A percentile compares a stretch with the other conserved stretches of the same genome.
Conservation (phyloP, 441 rosid species). For the Sinapis alba region DNA sequence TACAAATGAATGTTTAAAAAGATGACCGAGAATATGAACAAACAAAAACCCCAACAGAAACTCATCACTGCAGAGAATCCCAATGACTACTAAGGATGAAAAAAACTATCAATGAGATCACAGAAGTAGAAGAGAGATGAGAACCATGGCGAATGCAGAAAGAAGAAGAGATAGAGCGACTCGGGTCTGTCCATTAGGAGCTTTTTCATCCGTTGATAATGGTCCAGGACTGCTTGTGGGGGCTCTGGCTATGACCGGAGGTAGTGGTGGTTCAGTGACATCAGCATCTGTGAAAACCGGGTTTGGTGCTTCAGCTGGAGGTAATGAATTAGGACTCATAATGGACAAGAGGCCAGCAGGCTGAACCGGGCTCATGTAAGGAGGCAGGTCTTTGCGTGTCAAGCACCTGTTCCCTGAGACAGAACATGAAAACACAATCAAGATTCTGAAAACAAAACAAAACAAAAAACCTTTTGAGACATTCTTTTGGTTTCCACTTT, state of each 20-base stretch:
- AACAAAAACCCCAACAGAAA: constrained; percentile 21
- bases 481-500: constrained; percentile 39
- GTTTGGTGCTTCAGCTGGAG: constrained; percentile 84
- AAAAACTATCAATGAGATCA: constrained; percentile 30
- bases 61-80: constrained; percentile 20
- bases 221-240: constrained; percentile 40
- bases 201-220: constrained; percentile 33
- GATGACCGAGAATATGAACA: constrained; percentile 26
- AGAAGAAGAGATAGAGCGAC: constrained; percentile 42
- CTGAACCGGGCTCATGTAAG: constrained; percentile 62
- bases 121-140: constrained; percentile 46
- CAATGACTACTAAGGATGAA: constrained; percentile 7
- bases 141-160: constrained; percentile 38
- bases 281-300: constrained; percentile 62
- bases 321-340: constrained; percentile 35
- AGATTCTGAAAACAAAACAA: neutral
- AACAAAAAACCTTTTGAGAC: neutral
- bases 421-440: constrained; percentile 5
- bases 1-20: neutral
- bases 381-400: constrained; percentile 34
- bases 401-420: constrained; percentile 70
- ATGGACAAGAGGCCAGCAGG: constrained; percentile 55
- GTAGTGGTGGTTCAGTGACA: constrained; percentile 72
- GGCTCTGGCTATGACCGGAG: constrained; percentile 37
- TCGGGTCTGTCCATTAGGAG: constrained; percentile 53